Base-by-base conservation (phyloP, 108 stramenopile genomes). In the Pseudonitzschia pungens region DNA sequence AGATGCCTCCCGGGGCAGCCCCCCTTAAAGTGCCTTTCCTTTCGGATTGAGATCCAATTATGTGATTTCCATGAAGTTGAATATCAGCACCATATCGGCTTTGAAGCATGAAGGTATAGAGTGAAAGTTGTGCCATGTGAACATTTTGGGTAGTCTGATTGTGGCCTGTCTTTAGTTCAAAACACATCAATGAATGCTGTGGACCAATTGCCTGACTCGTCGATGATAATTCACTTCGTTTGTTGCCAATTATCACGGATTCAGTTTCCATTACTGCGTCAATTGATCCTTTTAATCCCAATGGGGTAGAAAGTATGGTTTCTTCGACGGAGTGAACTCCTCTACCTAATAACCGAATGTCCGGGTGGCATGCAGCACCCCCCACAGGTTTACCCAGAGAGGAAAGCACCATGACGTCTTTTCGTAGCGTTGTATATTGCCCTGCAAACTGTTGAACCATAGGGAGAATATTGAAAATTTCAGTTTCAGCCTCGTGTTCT, bases 101-200 rank as follows among this genome's bases (percentile, higher is more conserved):
- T 56, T 83, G 81, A 32, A 92, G 83, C 89, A 94, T 89, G 33
- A 96, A 65, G 1, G 90, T 91, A 70, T 96, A 96, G 29, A 93
- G 81, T 26, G 85, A 77, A 44, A 96, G 81, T 78, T 96, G 96
- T 0, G 89, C 96, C 71, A 91, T 79, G 65, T 96, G 96, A 28
- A 70, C 67, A 59, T 81, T 69, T 43, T 88, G 81, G 5, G 88
- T 63, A 27, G 77, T 86, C 76, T 92, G 92, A 48, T 78, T 80
- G 74, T 94, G 87, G 24, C 93, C 93, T 40, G 96, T 96, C 69
- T 96, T 96, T 42, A 96, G 76, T 70, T 96, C 93, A 40, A 96
- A 33, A 20, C 87, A 79, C 78, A 94, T 78, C 45, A 91, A 31
- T 41, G 71, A 64, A 72, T 71, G 53, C 53, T 73, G 74, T 68